Evolutionary conservation across 331 rosid species (phyloP).

Genomic region (Quercus tomentella): DNA sequence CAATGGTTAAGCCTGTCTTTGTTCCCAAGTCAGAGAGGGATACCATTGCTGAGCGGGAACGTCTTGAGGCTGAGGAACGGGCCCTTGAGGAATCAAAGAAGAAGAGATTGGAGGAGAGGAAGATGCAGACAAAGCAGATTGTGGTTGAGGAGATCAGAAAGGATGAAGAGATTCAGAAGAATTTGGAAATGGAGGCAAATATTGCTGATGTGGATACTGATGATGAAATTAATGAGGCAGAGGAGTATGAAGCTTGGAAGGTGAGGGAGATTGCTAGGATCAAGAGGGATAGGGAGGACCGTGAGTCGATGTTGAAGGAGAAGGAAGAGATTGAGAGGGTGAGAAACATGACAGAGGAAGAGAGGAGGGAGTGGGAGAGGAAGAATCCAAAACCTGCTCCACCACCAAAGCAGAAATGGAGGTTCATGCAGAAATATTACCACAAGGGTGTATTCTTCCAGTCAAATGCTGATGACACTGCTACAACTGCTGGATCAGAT

Average conservation of each 20-base stretch:
- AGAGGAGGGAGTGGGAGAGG: slow-evolving; percentile 98
- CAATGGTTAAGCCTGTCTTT: slow-evolving; percentile 94
- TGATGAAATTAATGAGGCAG: slow-evolving; percentile 91
- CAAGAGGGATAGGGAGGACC: slow-evolving; percentile 85
- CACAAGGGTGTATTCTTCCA: slow-evolving; percentile 98
- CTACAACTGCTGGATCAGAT: slow-evolving; percentile 55
- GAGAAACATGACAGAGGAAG: slow-evolving; percentile 97
- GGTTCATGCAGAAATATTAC: slow-evolving; percentile 93
- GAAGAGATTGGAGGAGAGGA: slow-evolving; percentile 80
- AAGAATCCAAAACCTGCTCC: slow-evolving; percentile 70
- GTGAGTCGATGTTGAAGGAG: slow-evolving; percentile 84
- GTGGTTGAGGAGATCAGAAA: slow-evolving; percentile 93
- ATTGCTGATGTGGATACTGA: slow-evolving; percentile 91
- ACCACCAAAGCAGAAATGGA: slow-evolving; percentile 73
- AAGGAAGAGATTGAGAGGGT: slow-evolving; percentile 88
- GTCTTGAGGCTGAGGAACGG: slow-evolving; percentile 81
- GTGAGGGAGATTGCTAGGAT: slow-evolving; percentile 88
- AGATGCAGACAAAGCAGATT: slow-evolving; percentile 75
- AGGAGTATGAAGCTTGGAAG: slow-evolving; percentile 97
- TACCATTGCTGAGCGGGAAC: slow-evolving; percentile 89
- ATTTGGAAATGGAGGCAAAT: slow-evolving; percentile 81
- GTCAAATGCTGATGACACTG: slow-evolving; percentile 48
- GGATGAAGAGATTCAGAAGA: slow-evolving; percentile 84
- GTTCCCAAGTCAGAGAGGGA: slow-evolving; percentile 95
- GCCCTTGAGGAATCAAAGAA: slow-evolving; percentile 72